phyloP scores from a whole-genome alignment of 176 grass and related monocot species.

The Melocanna baccifera region DNA sequence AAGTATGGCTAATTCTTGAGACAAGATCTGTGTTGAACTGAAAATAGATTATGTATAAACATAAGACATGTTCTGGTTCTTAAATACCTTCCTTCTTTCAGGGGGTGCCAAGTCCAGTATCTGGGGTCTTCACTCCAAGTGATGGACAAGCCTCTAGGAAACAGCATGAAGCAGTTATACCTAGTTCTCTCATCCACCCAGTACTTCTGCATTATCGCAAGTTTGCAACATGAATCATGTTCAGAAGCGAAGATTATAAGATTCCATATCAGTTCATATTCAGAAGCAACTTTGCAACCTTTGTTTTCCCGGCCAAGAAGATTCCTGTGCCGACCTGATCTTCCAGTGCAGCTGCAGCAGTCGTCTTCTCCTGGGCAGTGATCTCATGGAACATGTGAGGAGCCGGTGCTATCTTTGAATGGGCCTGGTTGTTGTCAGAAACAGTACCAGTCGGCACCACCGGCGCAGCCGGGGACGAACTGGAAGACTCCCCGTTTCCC shows the following conservation, averaged over 20 bases:
- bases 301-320: conserved; percentile 38
- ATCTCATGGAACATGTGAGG: conserved; percentile 47
- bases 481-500: background rate
- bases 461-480: background rate
- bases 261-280: background rate
- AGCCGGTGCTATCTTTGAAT: conserved; percentile 36
- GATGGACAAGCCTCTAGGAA: conserved; percentile 43
- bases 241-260: background rate
- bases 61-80: background rate
- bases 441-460: background rate
- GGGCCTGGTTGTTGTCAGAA: conserved; percentile 24
- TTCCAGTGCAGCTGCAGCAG: background rate
- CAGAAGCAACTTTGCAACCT: conserved; percentile 2
- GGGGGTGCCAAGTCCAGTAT: conserved; percentile 46
- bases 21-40: background rate
- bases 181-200: conserved; percentile 42
- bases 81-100: conserved; percentile 43
- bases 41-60: background rate
- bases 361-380: background rate
- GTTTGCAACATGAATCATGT: background rate
- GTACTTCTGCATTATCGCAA: conserved; percentile 39
- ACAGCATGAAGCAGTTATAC: conserved; percentile 47
- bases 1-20: background rate
- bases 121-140: conserved; percentile 47
- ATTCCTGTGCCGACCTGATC: conserved; percentile 10